Conservation (phyloP, 306 rosid species). For the Canavalia ensiformis region DNA sequence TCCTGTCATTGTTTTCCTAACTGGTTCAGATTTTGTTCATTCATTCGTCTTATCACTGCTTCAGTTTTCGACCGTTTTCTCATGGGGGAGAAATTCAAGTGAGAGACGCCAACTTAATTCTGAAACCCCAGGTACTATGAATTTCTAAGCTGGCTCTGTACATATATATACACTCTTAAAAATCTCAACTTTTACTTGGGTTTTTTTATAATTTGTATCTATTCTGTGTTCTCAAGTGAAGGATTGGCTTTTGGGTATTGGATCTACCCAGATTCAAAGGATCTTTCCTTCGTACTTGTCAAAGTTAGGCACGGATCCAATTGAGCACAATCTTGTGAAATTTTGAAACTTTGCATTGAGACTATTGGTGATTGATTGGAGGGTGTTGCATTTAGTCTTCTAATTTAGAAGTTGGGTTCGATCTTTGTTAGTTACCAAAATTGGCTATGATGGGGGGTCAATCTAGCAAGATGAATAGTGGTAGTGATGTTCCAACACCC, state of each 20-base stretch:
- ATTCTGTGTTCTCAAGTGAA: conserved; percentile 38
- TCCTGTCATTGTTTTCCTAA: neutral
- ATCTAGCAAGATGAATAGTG: conserved; percentile 58
- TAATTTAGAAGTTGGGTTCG: conserved; percentile 18
- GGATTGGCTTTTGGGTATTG: conserved; percentile 18
- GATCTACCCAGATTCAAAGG: conserved; percentile 42
- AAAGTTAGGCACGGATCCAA: conserved; percentile 18
- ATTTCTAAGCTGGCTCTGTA: neutral
- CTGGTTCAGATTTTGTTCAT: conserved; percentile 27
- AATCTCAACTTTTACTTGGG: conserved; percentile 36
- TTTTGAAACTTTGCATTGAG: neutral
- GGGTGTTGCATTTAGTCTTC: neutral
- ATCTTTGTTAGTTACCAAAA: conserved; percentile 21
- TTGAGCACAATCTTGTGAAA: neutral
- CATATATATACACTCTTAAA: neutral
- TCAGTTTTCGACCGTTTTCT: conserved; percentile 39
- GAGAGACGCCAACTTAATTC: conserved; percentile 29
- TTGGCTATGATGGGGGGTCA: conserved; percentile 77
- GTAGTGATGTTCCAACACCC: conserved; percentile 49
- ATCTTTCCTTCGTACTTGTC: neutral
- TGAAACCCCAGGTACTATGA: conserved; percentile 51
- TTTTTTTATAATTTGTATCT: neutral
- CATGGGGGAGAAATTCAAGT: conserved; percentile 30
- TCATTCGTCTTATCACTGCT: neutral
- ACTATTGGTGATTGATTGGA: conserved; percentile 16